Conservation (phyloP, 148 eudicot species). For the Tetragonia tetragonoides region DNA sequence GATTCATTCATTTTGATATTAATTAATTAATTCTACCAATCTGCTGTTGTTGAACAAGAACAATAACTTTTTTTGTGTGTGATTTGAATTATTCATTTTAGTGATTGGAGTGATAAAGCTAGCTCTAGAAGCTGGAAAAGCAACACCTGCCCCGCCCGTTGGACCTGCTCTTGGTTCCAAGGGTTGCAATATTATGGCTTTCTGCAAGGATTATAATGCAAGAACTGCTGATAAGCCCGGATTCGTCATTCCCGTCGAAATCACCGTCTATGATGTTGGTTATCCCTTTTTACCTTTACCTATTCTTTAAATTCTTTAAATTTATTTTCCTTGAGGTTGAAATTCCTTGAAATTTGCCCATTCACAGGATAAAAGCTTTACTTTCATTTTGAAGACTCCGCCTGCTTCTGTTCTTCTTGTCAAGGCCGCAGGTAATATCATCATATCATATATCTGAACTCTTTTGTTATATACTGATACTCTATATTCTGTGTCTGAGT, state of each 20-base stretch:
- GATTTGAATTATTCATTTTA: conserved; percentile 19
- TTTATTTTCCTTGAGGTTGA: neutral
- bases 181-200: conserved; percentile 91
- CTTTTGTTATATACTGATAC: neutral
- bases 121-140: conserved; percentile 95
- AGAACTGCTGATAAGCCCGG: conserved; percentile 93
- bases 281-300: neutral
- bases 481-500: too few relatives aligned
- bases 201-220: conserved; percentile 97
- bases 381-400: conserved; percentile 91
- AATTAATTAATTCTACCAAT: too few relatives aligned
- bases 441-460: neutral
- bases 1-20: too few relatives aligned
- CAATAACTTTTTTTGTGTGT: neutral
- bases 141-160: conserved; percentile 95
- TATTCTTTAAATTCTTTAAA: neutral
- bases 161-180: conserved; percentile 97
- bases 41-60: too few relatives aligned
- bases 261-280: conserved; percentile 90
- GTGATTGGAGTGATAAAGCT: conserved; percentile 89
- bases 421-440: conserved; percentile 74
- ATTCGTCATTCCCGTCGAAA: conserved; percentile 89
- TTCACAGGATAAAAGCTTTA: conserved; percentile 86
- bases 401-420: conserved; percentile 93
- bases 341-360: neutral